Conservation (phyloP, 768 basidiomycete genomes). For the Boletus patriciae region DNA sequence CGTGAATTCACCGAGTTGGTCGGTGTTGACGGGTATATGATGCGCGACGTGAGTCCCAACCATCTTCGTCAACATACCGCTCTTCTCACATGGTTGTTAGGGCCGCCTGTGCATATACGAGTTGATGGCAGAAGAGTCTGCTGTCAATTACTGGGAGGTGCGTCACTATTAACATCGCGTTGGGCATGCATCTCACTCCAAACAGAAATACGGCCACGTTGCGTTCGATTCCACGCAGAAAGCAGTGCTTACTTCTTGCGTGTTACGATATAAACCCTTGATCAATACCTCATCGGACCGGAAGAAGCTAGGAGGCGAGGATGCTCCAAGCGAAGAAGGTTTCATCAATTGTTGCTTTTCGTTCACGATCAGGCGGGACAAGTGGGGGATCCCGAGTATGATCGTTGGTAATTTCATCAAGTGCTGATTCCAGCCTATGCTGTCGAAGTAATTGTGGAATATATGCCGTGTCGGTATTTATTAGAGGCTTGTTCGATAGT, state of each 20-base stretch:
- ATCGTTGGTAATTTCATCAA: constrained; percentile 89
- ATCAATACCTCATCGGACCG: constrained; percentile 42
- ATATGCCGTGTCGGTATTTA: constrained; percentile 5
- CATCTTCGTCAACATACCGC: neutral
- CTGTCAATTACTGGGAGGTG: constrained; percentile 98
- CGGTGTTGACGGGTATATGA: constrained; percentile 81
- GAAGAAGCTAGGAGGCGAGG: constrained; percentile 30
- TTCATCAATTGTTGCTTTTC: constrained; percentile 88
- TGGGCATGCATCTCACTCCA: neutral
- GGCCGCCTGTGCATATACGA: constrained; percentile 96
- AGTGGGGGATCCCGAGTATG: constrained; percentile 86
- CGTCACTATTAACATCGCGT: constrained; percentile 12
- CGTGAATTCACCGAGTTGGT: constrained; percentile 92
- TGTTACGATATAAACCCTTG: constrained; percentile 74
- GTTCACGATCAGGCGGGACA: constrained; percentile 84
- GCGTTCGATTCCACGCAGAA: constrained; percentile 92
- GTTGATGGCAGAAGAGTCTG: constrained; percentile 95
- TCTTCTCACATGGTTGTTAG: constrained; percentile 32
- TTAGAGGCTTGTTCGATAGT: constrained; percentile 8
- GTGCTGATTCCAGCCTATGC: constrained; percentile 38
- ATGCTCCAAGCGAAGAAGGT: constrained; percentile 57
- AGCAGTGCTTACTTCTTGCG: constrained; percentile 90
- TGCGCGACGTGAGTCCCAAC: constrained; percentile 69
- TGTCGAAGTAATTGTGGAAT: neutral
- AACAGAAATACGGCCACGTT: constrained; percentile 92